These are phyloP conservation scores for Penicillium egyptiacum DNA, from an alignment of 495 filamentous ascomycete genomes.

Conservation along the genomic window DNA sequence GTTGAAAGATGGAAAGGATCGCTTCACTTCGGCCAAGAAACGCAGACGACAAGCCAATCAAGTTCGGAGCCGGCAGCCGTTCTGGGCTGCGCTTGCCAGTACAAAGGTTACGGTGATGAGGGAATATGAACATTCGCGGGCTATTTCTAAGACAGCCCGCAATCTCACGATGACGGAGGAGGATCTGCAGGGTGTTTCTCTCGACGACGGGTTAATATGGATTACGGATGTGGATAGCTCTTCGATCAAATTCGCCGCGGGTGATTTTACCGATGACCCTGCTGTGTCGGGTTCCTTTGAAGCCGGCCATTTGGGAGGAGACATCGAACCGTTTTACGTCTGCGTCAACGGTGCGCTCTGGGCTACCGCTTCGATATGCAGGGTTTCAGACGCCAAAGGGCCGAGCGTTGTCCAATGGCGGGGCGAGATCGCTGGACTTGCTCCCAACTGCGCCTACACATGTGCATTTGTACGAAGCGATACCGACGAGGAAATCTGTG, in stretches of 20 bases:
- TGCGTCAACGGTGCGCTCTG: constrained; percentile 86
- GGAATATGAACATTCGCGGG: constrained; percentile 85
- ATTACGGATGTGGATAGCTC: constrained; percentile 80
- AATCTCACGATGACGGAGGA: constrained; percentile 71
- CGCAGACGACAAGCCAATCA: constrained; percentile 85
- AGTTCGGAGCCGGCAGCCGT: constrained; percentile 83
- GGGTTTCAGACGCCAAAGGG: constrained; percentile 50
- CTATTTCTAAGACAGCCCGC: constrained; percentile 68
- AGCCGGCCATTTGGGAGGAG: constrained; percentile 35
- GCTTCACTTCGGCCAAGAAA: constrained; percentile 67
- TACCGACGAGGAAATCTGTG: constrained; percentile 71
- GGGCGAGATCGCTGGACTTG: constrained; percentile 86
- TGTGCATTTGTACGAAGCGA: constrained; percentile 79
- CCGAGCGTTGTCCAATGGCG: constrained; percentile 60
- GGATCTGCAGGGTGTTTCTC: constrained; percentile 77
- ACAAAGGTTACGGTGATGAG: constrained; percentile 92
- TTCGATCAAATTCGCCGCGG: constrained; percentile 79
- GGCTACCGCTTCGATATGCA: constrained; percentile 74
- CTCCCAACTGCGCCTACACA: constrained; percentile 79
- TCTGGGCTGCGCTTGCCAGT: constrained; percentile 92
- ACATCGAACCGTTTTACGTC: constrained; percentile 79
- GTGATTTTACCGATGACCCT: constrained; percentile 57
- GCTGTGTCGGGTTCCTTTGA: constrained; percentile 35
- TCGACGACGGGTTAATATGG: constrained; percentile 81
- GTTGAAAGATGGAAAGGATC: constrained; percentile 57